Percentiles rank a stretch among this genome's conserved stretches.
Conservation (phyloP, 148 eudicot species). For the Silene uniflora region DNA sequence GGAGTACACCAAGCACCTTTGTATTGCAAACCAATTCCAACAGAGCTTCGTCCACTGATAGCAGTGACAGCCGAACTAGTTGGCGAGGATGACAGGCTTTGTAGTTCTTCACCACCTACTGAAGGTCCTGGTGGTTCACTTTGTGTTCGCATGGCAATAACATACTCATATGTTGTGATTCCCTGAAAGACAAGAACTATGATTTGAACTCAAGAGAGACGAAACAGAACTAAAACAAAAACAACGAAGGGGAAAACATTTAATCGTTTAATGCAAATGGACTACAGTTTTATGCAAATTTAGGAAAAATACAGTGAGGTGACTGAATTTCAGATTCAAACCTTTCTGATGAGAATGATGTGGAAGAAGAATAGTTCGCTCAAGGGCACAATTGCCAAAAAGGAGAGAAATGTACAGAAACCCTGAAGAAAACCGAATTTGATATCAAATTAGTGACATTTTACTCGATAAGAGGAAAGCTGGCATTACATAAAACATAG, state of each 20-base stretch:
- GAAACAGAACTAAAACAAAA: background rate
- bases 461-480: background rate
- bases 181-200: slow-evolving; percentile 44
- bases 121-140: slow-evolving; percentile 90
- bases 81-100: slow-evolving; percentile 76
- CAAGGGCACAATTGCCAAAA: slow-evolving; percentile 75
- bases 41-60: slow-evolving; percentile 77
- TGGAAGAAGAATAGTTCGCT: slow-evolving; percentile 95
- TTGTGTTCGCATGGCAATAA: slow-evolving; percentile 87
- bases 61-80: slow-evolving; percentile 91
- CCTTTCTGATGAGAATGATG: slow-evolving; percentile 86
- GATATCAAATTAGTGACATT: background rate
- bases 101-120: slow-evolving; percentile 69
- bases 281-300: background rate
- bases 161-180: slow-evolving; percentile 89
- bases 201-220: background rate
- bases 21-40: slow-evolving; percentile 69
- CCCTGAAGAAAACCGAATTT: slow-evolving; percentile 49
- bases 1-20: slow-evolving; percentile 99
- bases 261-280: background rate
- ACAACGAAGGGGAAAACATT: background rate
- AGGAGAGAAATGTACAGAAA: slow-evolving; percentile 64
- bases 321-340: slow-evolving; percentile 18
- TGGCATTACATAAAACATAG: background rate
- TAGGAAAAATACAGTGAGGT: background rate